phyloP scores from a whole-genome alignment of 2,329 filamentous ascomycete species.

The Cercospora citrullina region DNA sequence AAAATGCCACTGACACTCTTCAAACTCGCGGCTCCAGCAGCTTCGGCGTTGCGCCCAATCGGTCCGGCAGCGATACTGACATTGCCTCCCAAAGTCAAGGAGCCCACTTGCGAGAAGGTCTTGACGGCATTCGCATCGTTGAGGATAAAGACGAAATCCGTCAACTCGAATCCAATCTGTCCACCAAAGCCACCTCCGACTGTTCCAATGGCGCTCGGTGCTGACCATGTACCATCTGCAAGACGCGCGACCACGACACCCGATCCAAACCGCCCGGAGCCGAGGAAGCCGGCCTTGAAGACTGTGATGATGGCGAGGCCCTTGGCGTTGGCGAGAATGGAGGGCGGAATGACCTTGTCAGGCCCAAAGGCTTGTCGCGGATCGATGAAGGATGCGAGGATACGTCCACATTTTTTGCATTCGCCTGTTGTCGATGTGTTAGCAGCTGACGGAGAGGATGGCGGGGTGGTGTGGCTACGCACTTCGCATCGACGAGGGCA shows the following conservation, averaged over 20 bases:
- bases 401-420: constrained; percentile 96
- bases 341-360: constrained; percentile 94
- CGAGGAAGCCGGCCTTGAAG: constrained; percentile 83
- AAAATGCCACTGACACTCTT: constrained; percentile 90
- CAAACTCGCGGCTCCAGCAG: constrained; percentile 87
- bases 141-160: constrained; percentile 96
- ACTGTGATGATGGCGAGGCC: constrained; percentile 84
- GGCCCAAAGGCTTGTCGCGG: constrained; percentile 90
- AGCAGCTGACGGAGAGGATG: background rate
- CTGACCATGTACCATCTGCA: constrained; percentile 75
- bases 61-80: constrained; percentile 94
- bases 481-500: constrained; percentile 56
- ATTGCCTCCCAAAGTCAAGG: constrained; percentile 90
- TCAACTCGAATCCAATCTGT: constrained; percentile 84
- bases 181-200: constrained; percentile 80
- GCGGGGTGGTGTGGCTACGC: constrained; percentile 34
- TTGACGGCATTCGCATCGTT: constrained; percentile 88
- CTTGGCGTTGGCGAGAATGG: constrained; percentile 88
- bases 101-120: constrained; percentile 90
- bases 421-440: constrained; percentile 63
- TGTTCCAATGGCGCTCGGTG: constrained; percentile 77
- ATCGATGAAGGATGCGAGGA: constrained; percentile 91
- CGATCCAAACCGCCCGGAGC: constrained; percentile 77
- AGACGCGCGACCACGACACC: constrained; percentile 79
- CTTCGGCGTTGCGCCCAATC: constrained; percentile 91